Conservation (phyloP, 331 rosid genomes). For the Stylosanthes scabra region DNA sequence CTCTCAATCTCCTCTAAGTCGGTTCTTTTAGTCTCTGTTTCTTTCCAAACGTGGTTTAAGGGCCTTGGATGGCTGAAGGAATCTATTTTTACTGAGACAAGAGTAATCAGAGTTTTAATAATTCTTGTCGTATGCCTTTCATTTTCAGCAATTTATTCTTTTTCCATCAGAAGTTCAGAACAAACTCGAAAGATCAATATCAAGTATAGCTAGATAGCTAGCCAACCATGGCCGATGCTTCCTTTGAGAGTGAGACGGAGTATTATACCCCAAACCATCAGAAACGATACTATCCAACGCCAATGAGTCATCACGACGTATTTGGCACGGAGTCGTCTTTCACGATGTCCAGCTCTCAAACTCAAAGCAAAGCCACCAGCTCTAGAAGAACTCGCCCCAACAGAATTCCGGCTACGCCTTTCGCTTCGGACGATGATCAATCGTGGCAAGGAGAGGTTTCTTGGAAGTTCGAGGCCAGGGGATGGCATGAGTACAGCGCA, state of each 20-base stretch:
- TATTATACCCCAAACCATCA: slow-evolving; percentile 32
- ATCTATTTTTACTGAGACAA: too few relatives aligned
- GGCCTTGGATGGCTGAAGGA: too few relatives aligned
- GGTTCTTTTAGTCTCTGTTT: too few relatives aligned
- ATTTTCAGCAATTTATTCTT: background rate
- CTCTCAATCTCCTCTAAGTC: too few relatives aligned
- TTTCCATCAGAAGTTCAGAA: background rate
- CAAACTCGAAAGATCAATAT: background rate
- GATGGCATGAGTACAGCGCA: slow-evolving; percentile 51
- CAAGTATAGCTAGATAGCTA: slow-evolving; percentile 16
- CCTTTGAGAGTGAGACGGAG: slow-evolving; percentile 56
- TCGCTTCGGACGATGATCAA: slow-evolving; percentile 64
- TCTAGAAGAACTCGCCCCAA: slow-evolving; percentile 39
- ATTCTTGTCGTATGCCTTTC: background rate
- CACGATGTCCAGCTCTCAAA: slow-evolving; percentile 49
- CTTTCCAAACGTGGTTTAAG: too few relatives aligned
- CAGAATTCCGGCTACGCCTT: slow-evolving; percentile 62
- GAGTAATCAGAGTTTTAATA: background rate
- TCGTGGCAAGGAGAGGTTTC: slow-evolving; percentile 85
- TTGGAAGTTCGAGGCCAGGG: slow-evolving; percentile 76
- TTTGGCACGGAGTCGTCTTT: slow-evolving; percentile 60
- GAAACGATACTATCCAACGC: slow-evolving; percentile 49
- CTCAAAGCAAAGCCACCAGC: slow-evolving; percentile 29
- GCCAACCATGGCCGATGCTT: slow-evolving; percentile 61
- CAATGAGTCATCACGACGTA: slow-evolving; percentile 41